Base-by-base conservation (phyloP, 148 eudicot genomes). In the Diospyros lotus region DNA sequence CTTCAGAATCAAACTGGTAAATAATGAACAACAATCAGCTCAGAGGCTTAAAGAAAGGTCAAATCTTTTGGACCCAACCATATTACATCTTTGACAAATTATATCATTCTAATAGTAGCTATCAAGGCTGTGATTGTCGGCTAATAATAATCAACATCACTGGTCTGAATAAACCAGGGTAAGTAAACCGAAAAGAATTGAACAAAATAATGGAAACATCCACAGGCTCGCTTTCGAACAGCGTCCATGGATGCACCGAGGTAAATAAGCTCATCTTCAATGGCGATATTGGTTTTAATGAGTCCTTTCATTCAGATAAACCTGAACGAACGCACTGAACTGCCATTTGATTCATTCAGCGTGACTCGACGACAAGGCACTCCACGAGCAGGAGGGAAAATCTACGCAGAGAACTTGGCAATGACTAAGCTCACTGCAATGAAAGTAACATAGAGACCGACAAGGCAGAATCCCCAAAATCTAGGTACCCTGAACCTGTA, bases 381-480 rank as follows among this genome's bases (percentile, higher is more conserved):
- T 51, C 51, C 13, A 11, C 5, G 41, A 28, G 69, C 38, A 17
- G 39, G 51, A 4, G 50, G 50, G n/a, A 60, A 52, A 77, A 70
- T 28, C 86, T 83, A 89, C 58, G 73, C 69, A 6, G 90, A 82
- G 75, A 90, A 86, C 80, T 66, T 87, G 62, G 96, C 93, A 51
- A 94, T 85, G 58, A 92, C 56, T 72, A 92, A 74, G 77, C 97
- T 95, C 71, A 88, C 76, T 11, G 65, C 81, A 40, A 88, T 89
- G 82, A 95, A 95, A 68, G 82, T 18, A 54, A 83, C 75, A 68
- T 95, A 95, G 63, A 95, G 87, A 18, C 93, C 96, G 54, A 95
- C 97, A 56, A 95, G 99, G 73, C 97, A 92, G 82, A 88, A 92
- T 15, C 99, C 99, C 99, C 99, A 95, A 77, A 90, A 89, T 78